A percentile compares a stretch with the other conserved stretches of the same genome.
phyloP scores from a whole-genome alignment of 495 filamentous ascomycete genomes.

The Aspergillus biplanus region DNA sequence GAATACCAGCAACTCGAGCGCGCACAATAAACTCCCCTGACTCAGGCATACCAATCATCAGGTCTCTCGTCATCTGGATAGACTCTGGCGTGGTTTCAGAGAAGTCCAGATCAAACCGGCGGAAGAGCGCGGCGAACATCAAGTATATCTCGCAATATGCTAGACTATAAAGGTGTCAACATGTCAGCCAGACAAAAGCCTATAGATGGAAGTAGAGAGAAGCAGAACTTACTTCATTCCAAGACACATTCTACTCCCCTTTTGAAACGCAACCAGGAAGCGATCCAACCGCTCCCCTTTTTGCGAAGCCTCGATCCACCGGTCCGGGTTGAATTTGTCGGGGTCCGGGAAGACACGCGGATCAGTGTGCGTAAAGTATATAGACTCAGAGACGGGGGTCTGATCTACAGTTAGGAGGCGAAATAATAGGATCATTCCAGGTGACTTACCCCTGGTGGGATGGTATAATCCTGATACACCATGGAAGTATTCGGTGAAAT shows the following conservation, averaged over 20 bases:
- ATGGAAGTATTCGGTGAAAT: constrained; percentile 45
- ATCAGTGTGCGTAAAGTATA: constrained; percentile 50
- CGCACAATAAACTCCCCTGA: background rate
- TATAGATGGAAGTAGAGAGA: background rate
- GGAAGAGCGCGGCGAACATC: constrained; percentile 2
- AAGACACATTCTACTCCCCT: constrained; percentile 46
- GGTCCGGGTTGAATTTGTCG: constrained; percentile 49
- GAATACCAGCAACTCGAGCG: background rate
- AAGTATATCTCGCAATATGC: background rate
- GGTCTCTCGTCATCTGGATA: background rate
- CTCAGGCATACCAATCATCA: background rate
- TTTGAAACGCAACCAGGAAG: constrained; percentile 45
- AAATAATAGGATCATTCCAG: background rate
- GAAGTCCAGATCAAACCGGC: background rate
- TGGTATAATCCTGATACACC: constrained; percentile 43
- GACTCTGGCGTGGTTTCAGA: background rate
- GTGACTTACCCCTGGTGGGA: constrained; percentile 35
- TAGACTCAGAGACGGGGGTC: constrained; percentile 50
- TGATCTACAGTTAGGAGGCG: constrained; percentile 24
- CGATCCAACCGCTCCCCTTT: constrained; percentile 36
- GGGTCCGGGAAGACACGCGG: constrained; percentile 53
- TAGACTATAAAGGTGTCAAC: background rate
- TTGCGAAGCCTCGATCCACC: constrained; percentile 47
- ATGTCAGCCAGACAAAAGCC: background rate
- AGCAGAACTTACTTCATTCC: constrained; percentile 41